These are phyloP conservation scores for Panaeolus papilionaceus DNA, from an alignment of 768 basidiomycete genomes.

Conservation along the genomic window DNA sequence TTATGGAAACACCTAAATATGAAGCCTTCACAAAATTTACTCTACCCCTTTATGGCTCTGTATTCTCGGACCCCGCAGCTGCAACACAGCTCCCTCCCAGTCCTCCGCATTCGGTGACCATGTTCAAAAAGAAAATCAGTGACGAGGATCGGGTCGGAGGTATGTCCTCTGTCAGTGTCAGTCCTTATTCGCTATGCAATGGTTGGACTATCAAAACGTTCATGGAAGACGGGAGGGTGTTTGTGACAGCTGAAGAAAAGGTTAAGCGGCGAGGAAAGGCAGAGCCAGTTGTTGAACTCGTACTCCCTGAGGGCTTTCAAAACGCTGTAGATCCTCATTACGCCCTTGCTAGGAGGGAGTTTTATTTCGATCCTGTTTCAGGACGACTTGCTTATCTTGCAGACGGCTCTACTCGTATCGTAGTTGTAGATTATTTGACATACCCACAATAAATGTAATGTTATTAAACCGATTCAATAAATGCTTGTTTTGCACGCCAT, in stretches of 20 bases:
- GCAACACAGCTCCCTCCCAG: not conserved
- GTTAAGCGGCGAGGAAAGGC: not conserved
- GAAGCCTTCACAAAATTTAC: not conserved
- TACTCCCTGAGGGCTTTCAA: not conserved
- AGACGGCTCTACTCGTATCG: not conserved
- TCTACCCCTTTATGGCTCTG: not conserved
- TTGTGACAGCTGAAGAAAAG: not conserved
- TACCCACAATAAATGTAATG: not conserved
- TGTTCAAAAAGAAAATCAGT: not conserved
- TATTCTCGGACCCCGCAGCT: not conserved
- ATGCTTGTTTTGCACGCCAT: too few relatives aligned
- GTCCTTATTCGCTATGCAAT: not conserved
- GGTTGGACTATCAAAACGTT: not conserved
- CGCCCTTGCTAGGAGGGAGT: not conserved
- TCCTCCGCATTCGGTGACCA: not conserved
- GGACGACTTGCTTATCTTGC: conserved; percentile 1
- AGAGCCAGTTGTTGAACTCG: not conserved
- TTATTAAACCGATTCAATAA: too few relatives aligned
- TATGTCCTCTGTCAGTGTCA: not conserved
- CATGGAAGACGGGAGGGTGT: not conserved
- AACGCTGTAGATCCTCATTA: not conserved
- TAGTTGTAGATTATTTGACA: not conserved
- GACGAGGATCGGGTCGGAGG: not conserved
- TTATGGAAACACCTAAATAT: not conserved
- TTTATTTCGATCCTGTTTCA: not conserved